Evolutionary conservation across 139 green algal species (phyloP).

Genomic region (Desmodesmus armatus): DNA sequence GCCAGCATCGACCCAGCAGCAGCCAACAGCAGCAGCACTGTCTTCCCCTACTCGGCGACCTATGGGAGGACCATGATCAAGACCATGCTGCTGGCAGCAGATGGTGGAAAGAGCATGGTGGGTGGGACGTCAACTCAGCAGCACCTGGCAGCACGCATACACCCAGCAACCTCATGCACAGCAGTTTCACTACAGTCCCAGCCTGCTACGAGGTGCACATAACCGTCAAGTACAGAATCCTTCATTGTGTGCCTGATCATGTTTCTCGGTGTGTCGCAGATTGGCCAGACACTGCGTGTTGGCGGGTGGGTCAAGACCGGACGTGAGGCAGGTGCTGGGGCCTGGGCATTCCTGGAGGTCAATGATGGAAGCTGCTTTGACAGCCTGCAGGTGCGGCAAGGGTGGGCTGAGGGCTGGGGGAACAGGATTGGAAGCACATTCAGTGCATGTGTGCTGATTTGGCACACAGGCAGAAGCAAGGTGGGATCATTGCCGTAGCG

Average conservation of each 20-base stretch:
- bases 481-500: too few relatives aligned
- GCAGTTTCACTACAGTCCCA: neutral
- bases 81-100: constrained; percentile 70
- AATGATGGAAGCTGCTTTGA: constrained; percentile 95
- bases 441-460: too few relatives aligned
- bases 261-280: too few relatives aligned
- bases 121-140: neutral
- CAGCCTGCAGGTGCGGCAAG: constrained; percentile 88
- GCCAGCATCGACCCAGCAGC: constrained; percentile 52
- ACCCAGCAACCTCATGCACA: neutral
- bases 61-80: constrained; percentile 70
- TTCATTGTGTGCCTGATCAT: neutral
- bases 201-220: neutral
- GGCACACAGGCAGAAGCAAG: too few relatives aligned
- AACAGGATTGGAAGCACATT: too few relatives aligned
- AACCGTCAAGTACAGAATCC: neutral
- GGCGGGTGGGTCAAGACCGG: constrained; percentile 99
- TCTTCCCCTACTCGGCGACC: constrained; percentile 67
- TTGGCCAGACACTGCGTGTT: constrained; percentile 82
- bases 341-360: constrained; percentile 97
- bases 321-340: constrained; percentile 89
- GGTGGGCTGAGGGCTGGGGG: too few relatives aligned
- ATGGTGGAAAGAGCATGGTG: constrained; percentile 78
- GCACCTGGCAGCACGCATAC: neutral
- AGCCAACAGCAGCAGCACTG: constrained; percentile 55